Evolutionary conservation across 2,329 filamentous ascomycete genomes (phyloP), one percentile per base, ranked within the genome.

Genomic region (Alternaria sp.): DNA sequence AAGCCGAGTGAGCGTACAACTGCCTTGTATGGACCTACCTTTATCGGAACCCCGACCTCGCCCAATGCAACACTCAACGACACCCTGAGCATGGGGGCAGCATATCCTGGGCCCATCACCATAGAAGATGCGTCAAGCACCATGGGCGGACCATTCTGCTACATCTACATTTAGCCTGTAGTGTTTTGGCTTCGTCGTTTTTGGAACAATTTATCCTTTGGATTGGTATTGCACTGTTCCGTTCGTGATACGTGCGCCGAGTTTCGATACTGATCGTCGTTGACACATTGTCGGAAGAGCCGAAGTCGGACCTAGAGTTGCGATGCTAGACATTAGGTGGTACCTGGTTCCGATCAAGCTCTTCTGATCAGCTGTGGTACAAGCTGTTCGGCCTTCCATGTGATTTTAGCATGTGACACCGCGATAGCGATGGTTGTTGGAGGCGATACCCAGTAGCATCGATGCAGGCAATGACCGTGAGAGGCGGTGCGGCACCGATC

Each of bases 21-120:
- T 49, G 73, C 72, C 32, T 80, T 85, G 57, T 72, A 73, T 36
- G 75, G 73, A 17, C 83, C 82, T 4, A 83, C 80, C 19, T 75
- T 71, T 4, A 83, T 83, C 4, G 78, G 81, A 17, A 73, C 82
- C 32, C 81, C 82, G 2, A 74, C 80, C 2, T 81, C 80, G 19
- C 65, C 79, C 4, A 80, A 82, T 52, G 80, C 82, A 26, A 83
- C 81, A 9, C 74, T 86, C 12, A 76, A 81, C 7, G 81, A 83
- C 30, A 66, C 70, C 2, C 71, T 85, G 55, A 71, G 81, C 50
- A 57, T 83, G 47, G 81, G 80, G 32, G 77, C 80, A 3, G 71
- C 69, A 8, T 75, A 76, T 43, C 76, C 73, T 3, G 68, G 69
- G 7, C 63, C 69, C 5, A 72, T 81, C 30, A 76, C 71, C 9